Percentiles rank a stretch among this genome's conserved stretches.
Evolutionary conservation across 768 basidiomycete genomes (phyloP).

Genomic region (Tricholoma matsutake): DNA sequence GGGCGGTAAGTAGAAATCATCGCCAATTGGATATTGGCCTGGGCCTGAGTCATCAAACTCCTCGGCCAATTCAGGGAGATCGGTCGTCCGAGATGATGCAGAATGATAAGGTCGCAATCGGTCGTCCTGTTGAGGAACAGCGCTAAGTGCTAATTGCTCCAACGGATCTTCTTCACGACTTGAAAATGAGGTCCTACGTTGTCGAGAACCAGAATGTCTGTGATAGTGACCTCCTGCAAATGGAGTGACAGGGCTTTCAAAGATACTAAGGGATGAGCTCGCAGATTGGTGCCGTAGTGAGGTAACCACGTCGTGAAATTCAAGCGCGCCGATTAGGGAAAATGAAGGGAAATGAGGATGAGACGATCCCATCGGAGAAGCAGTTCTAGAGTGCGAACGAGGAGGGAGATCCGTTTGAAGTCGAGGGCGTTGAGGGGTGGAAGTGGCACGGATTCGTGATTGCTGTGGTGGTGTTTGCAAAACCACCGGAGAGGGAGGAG

Average conservation of each 20-base stretch:
- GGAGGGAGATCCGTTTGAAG: slow-evolving; percentile 36
- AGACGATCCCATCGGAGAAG: slow-evolving; percentile 44
- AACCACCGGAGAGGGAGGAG: slow-evolving; percentile 28
- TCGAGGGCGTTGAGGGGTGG: slow-evolving; percentile 33
- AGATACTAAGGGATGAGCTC: slow-evolving; percentile 53
- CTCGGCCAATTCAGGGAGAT: slow-evolving; percentile 20
- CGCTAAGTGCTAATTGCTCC: slow-evolving; percentile 48
- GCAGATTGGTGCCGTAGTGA: slow-evolving; percentile 72
- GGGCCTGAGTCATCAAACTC: slow-evolving; percentile 9
- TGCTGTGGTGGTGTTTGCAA: slow-evolving; percentile 23
- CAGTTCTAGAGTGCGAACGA: slow-evolving; percentile 44
- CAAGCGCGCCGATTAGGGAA: slow-evolving; percentile 91
- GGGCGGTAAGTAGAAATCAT: not conserved
- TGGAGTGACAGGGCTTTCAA: slow-evolving; percentile 65
- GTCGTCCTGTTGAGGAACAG: slow-evolving; percentile 45
- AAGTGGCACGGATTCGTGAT: slow-evolving; percentile 39
- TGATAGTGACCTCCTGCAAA: slow-evolving; percentile 78
- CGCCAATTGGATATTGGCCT: not conserved
- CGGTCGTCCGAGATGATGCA: slow-evolving; percentile 23
- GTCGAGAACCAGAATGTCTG: slow-evolving; percentile 24
- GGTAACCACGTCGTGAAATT: slow-evolving; percentile 90
- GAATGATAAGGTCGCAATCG: slow-evolving; percentile 26
- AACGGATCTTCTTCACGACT: slow-evolving; percentile 41
- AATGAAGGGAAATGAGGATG: slow-evolving; percentile 69
- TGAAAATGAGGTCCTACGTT: slow-evolving; percentile 21